Conservation (phyloP, 441 rosid genomes). For the Erodium texanum region DNA sequence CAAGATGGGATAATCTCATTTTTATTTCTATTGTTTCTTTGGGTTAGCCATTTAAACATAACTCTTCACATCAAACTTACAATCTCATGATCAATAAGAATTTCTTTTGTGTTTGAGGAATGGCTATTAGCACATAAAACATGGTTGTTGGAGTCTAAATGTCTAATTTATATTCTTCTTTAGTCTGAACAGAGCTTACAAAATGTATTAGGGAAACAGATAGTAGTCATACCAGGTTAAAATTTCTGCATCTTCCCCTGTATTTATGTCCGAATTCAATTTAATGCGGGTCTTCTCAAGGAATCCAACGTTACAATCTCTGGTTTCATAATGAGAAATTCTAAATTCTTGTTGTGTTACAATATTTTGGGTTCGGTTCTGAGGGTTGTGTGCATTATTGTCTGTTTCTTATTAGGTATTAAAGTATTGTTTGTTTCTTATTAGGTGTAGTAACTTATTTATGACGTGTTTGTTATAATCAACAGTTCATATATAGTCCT, state of each 20-base stretch:
- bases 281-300: conserved; percentile 1
- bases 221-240: neutral
- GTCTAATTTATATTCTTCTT: neutral
- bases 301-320: neutral
- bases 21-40: neutral
- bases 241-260: neutral
- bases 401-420: neutral
- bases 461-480: neutral
- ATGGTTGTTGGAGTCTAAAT: neutral
- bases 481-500: neutral
- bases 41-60: neutral
- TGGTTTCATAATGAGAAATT: neutral
- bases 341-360: neutral
- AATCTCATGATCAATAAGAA: neutral
- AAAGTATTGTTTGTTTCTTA: neutral
- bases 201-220: neutral
- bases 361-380: neutral
- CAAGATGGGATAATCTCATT: neutral
- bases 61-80: neutral
- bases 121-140: neutral
- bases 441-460: too few species aligned
- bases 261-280: neutral
- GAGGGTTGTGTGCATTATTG: neutral
- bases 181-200: neutral
- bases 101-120: neutral